Percentiles rank a stretch among this genome's conserved stretches.
These are phyloP conservation scores for Apiospora hydei DNA, from an alignment of 2,329 filamentous ascomycete genomes.

Conservation along the genomic window DNA sequence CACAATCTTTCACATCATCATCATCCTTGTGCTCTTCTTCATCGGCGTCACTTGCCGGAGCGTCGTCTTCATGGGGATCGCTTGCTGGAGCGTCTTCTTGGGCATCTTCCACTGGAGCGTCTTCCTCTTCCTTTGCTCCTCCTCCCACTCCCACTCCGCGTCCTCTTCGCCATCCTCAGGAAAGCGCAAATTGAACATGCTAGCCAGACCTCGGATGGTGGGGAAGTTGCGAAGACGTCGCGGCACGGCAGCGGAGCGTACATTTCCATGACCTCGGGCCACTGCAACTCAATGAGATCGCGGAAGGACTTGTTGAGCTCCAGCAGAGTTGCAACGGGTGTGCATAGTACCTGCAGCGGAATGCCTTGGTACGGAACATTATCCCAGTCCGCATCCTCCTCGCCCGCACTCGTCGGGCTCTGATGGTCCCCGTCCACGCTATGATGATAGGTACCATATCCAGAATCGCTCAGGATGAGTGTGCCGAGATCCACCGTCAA, in stretches of 20 bases:
- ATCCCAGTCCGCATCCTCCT: not conserved
- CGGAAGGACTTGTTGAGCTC: not conserved
- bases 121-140: not conserved
- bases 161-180: not conserved
- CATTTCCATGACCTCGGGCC: not conserved
- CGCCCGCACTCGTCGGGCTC: not conserved
- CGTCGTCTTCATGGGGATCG: not conserved
- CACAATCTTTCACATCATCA: not conserved
- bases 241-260: not conserved
- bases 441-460: not conserved
- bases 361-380: not conserved
- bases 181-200: conserved; percentile 3
- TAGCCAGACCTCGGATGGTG: not conserved
- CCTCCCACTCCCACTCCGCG: too few species aligned
- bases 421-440: not conserved
- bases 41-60: not conserved
- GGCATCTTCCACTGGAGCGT: too few species aligned
- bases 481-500: not conserved
- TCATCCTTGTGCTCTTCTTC: not conserved
- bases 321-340: not conserved
- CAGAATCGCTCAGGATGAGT: not conserved
- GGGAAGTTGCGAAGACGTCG: not conserved
- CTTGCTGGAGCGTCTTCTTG: not conserved
- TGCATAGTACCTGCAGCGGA: not conserved
- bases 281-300: not conserved